Percentiles rank a stretch among this genome's conserved stretches.
phyloP scores from a whole-genome alignment of 2,329 filamentous ascomycete species.

The Botrytis fabae region DNA sequence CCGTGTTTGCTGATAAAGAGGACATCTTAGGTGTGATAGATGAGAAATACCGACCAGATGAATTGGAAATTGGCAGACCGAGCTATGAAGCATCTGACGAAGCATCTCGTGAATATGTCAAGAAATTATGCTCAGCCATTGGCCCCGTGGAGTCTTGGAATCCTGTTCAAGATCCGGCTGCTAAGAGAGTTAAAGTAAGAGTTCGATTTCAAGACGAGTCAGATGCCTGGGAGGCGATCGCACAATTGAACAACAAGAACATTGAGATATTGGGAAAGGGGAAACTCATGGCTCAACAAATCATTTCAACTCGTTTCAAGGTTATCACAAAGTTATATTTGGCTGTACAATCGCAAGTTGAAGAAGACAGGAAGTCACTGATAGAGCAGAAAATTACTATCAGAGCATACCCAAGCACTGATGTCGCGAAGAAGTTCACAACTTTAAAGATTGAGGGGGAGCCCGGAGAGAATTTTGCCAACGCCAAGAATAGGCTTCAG shows the following conservation, averaged over 20 bases:
- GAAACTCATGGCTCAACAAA: constrained; percentile 43
- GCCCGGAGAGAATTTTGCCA: constrained; percentile 36
- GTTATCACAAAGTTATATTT: constrained; percentile 42
- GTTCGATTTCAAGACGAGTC: constrained; percentile 45
- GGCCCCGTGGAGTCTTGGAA: neutral
- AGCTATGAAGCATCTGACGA: constrained; percentile 6
- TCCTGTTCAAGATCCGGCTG: neutral
- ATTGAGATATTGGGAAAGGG: constrained; percentile 40
- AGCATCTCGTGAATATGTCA: neutral
- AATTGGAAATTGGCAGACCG: neutral
- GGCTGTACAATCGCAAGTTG: constrained; percentile 39
- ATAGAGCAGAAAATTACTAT: constrained; percentile 37
- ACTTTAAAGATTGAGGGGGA: constrained; percentile 45
- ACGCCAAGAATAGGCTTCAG: constrained; percentile 41
- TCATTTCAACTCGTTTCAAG: constrained; percentile 45
- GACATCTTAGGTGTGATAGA: neutral
- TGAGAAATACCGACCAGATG: neutral
- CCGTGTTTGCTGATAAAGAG: neutral
- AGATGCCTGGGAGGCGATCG: constrained; percentile 42
- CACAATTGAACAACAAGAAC: constrained; percentile 38
- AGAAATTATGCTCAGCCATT: neutral
- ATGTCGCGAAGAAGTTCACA: constrained; percentile 36
- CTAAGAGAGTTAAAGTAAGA: constrained; percentile 41
- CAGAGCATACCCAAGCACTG: constrained; percentile 34
- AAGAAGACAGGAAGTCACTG: constrained; percentile 38